These are phyloP conservation scores for Thielaviopsis punctulata DNA, from an alignment of 2,329 filamentous ascomycete species.

Conservation along the genomic window DNA sequence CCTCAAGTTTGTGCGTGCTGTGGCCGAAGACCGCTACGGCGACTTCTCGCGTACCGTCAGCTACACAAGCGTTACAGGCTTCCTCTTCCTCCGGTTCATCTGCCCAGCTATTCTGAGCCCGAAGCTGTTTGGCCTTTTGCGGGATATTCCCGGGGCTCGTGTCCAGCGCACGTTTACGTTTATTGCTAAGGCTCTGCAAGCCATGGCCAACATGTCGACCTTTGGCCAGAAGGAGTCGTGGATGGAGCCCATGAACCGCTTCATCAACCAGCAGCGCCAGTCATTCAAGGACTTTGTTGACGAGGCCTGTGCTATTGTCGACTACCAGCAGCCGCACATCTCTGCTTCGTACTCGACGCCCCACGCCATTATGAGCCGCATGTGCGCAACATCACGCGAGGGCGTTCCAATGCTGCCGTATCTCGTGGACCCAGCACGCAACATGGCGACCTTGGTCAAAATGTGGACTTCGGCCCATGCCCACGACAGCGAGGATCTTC, in stretches of 20 bases:
- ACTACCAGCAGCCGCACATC: slow-evolving; percentile 38
- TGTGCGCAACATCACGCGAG: slow-evolving; percentile 67
- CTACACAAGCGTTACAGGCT: slow-evolving; percentile 89
- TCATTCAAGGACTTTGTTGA: slow-evolving; percentile 81
- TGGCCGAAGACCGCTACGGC: slow-evolving; percentile 86
- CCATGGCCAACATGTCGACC: slow-evolving; percentile 73
- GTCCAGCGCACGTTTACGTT: slow-evolving; percentile 80
- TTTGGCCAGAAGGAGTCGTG: slow-evolving; percentile 94
- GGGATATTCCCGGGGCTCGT: slow-evolving; percentile 64
- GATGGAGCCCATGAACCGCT: slow-evolving; percentile 98
- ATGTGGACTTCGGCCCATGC: slow-evolving; percentile 51
- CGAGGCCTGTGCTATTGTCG: slow-evolving; percentile 64
- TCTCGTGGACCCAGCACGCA: slow-evolving; percentile 74
- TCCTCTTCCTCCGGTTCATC: slow-evolving; percentile 86
- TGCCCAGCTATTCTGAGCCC: slow-evolving; percentile 93
- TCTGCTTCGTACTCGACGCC: slow-evolving; percentile 67
- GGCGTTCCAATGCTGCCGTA: slow-evolving; percentile 89
- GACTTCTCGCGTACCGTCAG: slow-evolving; percentile 78
- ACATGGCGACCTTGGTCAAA: slow-evolving; percentile 68
- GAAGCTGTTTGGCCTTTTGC: slow-evolving; percentile 73
- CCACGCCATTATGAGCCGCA: slow-evolving; percentile 68
- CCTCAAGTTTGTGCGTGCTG: slow-evolving; percentile 78
- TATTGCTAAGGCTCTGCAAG: slow-evolving; percentile 83
- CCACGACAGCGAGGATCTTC: slow-evolving; percentile 17
- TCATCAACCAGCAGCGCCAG: slow-evolving; percentile 56